Evolutionary conservation across 2,329 filamentous ascomycete genomes (phyloP), one percentile per base, ranked within the genome.

Genomic region (Corinectria fuckeliana): DNA sequence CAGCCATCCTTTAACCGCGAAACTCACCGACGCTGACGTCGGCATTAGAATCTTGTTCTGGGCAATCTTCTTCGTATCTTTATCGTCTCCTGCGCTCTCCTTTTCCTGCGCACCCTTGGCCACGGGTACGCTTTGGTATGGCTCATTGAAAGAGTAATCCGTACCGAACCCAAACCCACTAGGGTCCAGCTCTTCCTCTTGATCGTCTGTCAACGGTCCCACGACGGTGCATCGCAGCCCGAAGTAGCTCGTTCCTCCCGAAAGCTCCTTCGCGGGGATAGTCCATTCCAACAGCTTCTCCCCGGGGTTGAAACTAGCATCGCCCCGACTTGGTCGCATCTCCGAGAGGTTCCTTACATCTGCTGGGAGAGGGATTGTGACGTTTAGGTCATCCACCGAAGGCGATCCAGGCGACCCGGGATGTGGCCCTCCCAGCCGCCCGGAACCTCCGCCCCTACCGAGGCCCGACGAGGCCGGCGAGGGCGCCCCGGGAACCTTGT

Each of bases 321-420:
- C 94, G 32, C 93, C 94, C 64, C 87, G 88, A 66, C 88, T 91
- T 2, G 93, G 86, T 56, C 92, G 86, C 54, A 97, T 84, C 70
- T 97, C 93, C 5, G 88, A 88, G 14, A 98, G 81, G 72, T 93
- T 97, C 58, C 92, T 88, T 50, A 97, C 92, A 23, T 87, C 85
- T 4, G 85, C 78, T 3, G 94, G 91, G 10, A 98, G 83, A 1
- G 93, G 93, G 8, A 97, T 85, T 2, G 87, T 88, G 23, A 97
- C 87, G 2, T 85, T 81, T 26, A 98, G 79, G 58, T 95, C 91
- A 69, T 97, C 92, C 21, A 97, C 76, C 8, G 82, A 73, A 0
- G 89, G 89, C 4, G 84, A 79, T 6, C 82, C 81, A 7, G 86
- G 83, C 3, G 80, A 86, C 11, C 87, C 86, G 3, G 78, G 73